These are phyloP conservation scores for Pythium chondricola DNA, from an alignment of 352 stramenopile species.

Conservation along the genomic window DNA sequence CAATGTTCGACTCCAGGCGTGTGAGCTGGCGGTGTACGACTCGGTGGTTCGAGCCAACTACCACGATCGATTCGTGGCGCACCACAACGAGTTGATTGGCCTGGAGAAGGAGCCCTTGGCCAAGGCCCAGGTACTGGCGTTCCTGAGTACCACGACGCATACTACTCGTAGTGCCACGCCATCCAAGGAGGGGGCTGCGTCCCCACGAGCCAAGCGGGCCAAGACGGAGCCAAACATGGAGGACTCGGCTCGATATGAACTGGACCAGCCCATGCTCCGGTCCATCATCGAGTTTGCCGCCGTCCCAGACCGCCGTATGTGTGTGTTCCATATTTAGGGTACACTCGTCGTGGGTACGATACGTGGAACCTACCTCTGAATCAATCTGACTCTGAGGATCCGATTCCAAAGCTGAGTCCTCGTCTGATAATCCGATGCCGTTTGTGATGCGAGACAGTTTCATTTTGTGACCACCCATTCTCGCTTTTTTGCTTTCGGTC, in stretches of 20 bases:
- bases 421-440: background rate
- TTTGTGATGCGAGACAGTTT: background rate
- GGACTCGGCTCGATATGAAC: background rate
- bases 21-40: background rate
- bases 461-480: constrained; percentile 10
- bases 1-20: constrained; percentile 4
- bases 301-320: background rate
- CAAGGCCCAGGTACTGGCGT: constrained; percentile 1
- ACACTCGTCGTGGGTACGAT: background rate
- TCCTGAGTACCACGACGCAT: constrained; percentile 4
- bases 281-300: constrained; percentile 8
- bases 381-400: no score
- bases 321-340: background rate
- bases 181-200: background rate
- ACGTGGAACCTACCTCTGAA: no score
- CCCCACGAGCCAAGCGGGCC: background rate
- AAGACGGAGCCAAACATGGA: background rate
- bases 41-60: background rate
- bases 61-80: constrained; percentile 2
- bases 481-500: background rate
- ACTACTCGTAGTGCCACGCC: background rate
- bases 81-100: constrained; percentile 6
- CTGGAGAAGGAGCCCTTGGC: constrained; percentile 1
- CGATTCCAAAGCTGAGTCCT: background rate
- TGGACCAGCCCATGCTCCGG: constrained; percentile 1